These are phyloP conservation scores for Balakata baccata DNA, from an alignment of 345 rosid species.

Conservation along the genomic window DNA sequence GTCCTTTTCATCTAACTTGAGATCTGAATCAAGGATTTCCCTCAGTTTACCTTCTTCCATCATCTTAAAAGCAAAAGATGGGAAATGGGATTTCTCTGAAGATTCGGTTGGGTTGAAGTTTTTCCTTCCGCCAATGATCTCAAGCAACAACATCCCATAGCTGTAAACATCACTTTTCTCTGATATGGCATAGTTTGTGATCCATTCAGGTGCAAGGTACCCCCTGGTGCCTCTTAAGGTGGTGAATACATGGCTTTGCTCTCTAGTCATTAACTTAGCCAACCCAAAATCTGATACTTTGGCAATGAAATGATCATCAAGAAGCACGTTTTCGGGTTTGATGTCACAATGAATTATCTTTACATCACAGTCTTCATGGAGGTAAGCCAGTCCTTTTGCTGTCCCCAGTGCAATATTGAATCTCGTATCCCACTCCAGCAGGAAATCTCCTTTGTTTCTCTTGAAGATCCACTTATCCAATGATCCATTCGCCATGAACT, in stretches of 20 bases:
- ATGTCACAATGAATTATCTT: constrained; percentile 89
- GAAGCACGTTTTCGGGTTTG: constrained; percentile 87
- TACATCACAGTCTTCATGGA: constrained; percentile 81
- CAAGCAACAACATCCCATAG: constrained; percentile 82
- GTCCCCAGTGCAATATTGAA: constrained; percentile 74
- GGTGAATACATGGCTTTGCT: constrained; percentile 89
- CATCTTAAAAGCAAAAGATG: constrained; percentile 84
- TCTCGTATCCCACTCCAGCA: constrained; percentile 72
- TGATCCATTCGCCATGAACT: constrained; percentile 79
- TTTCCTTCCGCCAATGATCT: constrained; percentile 84
- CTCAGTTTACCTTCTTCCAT: constrained; percentile 76
- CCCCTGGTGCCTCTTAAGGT: constrained; percentile 92
- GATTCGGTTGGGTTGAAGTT: constrained; percentile 55
- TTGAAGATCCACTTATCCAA: constrained; percentile 88
- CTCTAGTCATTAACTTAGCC: constrained; percentile 87
- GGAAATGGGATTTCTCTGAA: constrained; percentile 79
- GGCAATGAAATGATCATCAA: constrained; percentile 70
- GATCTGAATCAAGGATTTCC: constrained; percentile 61
- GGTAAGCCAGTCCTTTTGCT: constrained; percentile 88
- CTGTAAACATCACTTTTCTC: constrained; percentile 95
- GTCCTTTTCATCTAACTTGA: constrained; percentile 41
- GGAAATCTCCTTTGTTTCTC: constrained; percentile 38
- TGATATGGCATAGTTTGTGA: constrained; percentile 87
- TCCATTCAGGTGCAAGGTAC: constrained; percentile 93
- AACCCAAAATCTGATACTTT: constrained; percentile 94